Base-by-base conservation (phyloP, 108 stramenopile species). In the Nitzschia sp. region DNA sequence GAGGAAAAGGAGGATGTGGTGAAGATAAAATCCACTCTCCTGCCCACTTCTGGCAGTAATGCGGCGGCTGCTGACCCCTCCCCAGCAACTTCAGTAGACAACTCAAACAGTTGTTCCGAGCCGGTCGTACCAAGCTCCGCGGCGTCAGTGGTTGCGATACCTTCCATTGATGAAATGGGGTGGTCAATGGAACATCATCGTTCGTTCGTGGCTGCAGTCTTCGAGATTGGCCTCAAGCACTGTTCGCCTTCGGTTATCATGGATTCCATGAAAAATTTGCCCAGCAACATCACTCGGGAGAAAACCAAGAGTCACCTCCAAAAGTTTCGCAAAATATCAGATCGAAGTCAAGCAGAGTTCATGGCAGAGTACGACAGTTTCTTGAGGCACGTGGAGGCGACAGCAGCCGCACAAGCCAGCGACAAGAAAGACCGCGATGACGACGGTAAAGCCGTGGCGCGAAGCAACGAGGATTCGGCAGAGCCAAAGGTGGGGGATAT, bases 251-350 rank as follows among this genome's bases (percentile, higher is more conserved):
- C 80, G 4, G 66, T 82, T 0, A 74, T 87, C 6, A 59, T 80
- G 47, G 83, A 84, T 36, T 51, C 61, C 45, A 82, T 87, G 80
- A 56, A 34, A 33, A 74, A 70, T 13, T 33, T 57, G 18, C 49
- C 46, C 8, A 55, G 63, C 13, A 66, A 68, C 17, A 69, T 76
- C 4, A 82, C 75, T 3, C 63, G 69, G 2, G 81, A 80, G 48
- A 67, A 78, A 18, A 81, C 76, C 49, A 85, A 85, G 46, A 82
- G 81, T 56, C 78, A 81, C 29, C 59, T 85, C 5, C 85, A 85
- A 58, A 85, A 85, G 63, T 85, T 81, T 66, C 69, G 86, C 2
- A 61, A 61, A 11, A 76, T 71, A 21, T 62, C 72, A 23, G 68
- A 72, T 18, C 63, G 68, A 27, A 59, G 46, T 15, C 67, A 68